These are phyloP conservation scores for Paradendryphiella salina DNA, from an alignment of 2,329 filamentous ascomycete genomes.

Conservation along the genomic window DNA sequence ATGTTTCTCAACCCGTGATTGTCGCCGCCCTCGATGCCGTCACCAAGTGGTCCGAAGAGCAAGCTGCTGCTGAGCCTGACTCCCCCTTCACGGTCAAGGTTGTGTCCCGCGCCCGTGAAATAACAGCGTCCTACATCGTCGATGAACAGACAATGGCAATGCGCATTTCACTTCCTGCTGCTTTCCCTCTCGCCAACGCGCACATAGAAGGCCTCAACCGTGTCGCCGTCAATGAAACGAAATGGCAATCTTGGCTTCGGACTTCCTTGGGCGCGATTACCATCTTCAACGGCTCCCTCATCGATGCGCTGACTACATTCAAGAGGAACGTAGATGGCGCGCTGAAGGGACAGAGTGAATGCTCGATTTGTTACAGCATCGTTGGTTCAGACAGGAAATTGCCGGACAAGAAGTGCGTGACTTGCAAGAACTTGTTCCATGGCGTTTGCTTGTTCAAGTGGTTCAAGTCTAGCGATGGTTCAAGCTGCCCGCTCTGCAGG, in stretches of 20 bases:
- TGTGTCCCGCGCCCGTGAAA: slow-evolving; percentile 70
- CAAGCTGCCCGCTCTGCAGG: slow-evolving; percentile 88
- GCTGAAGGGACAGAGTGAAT: slow-evolving; percentile 91
- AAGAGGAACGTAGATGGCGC: slow-evolving; percentile 83
- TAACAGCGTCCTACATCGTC: slow-evolving; percentile 81
- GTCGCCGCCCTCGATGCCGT: slow-evolving; percentile 68
- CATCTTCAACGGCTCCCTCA: slow-evolving; percentile 86
- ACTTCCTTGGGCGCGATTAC: slow-evolving; percentile 91
- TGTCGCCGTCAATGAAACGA: slow-evolving; percentile 85
- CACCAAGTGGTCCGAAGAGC: slow-evolving; percentile 62
- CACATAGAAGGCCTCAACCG: slow-evolving; percentile 76
- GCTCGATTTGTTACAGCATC: slow-evolving; percentile 95
- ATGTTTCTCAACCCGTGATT: slow-evolving; percentile 72
- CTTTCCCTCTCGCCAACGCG: slow-evolving; percentile 81
- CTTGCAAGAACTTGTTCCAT: slow-evolving; percentile 95
- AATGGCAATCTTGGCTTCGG: slow-evolving; percentile 89
- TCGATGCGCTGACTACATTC: slow-evolving; percentile 85
- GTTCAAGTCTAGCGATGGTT: slow-evolving; percentile 93
- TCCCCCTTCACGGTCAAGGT: slow-evolving; percentile 70
- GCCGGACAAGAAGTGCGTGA: slow-evolving; percentile 87
- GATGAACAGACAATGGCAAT: slow-evolving; percentile 86
- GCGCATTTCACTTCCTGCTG: slow-evolving; percentile 74
- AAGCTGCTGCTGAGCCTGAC: slow-evolving; percentile 42
- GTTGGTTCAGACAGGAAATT: slow-evolving; percentile 86
- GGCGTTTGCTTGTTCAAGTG: slow-evolving; percentile 89